phyloP scores from a whole-genome alignment of 257 asterid genomes.

The Cruciata laevipes region DNA sequence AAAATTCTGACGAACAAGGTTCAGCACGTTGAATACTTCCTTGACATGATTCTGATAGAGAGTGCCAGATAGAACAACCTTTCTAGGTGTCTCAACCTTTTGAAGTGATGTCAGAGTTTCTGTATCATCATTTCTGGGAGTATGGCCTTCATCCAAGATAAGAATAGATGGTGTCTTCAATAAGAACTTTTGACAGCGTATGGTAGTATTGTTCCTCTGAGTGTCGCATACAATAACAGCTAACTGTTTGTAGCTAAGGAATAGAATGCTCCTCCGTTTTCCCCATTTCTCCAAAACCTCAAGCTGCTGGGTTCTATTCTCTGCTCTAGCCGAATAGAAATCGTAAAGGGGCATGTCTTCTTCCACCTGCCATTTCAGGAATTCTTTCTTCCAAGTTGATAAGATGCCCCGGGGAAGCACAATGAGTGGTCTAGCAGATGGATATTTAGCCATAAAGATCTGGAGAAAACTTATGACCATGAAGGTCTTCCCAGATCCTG shows the following conservation, averaged over 20 bases:
- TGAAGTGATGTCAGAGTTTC: conserved; percentile 75
- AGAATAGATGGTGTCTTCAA: conserved; percentile 60
- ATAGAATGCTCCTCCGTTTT: conserved; percentile 53
- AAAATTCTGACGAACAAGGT: conserved; percentile 89
- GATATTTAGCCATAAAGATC: conserved; percentile 86
- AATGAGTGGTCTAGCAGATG: conserved; percentile 72
- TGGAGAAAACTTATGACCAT: conserved; percentile 88
- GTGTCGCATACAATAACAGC: conserved; percentile 59
- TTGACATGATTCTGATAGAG: conserved; percentile 87
- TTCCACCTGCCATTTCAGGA: conserved; percentile 84
- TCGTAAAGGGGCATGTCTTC: conserved; percentile 67
- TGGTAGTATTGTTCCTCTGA: conserved; percentile 36
- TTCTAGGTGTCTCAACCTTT: conserved; percentile 68
- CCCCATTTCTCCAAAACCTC: conserved; percentile 67
- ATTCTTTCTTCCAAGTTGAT: conserved; percentile 70
- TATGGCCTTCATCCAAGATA: conserved; percentile 88
- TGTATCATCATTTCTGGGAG: conserved; percentile 77
- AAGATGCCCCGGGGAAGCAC: conserved; percentile 83
- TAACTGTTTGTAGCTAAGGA: conserved; percentile 74
- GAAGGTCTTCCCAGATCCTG: conserved; percentile 88
- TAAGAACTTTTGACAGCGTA: conserved; percentile 51
- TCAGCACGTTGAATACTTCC: conserved; percentile 80
- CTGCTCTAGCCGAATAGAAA: conserved; percentile 77
- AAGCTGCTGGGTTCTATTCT: conserved; percentile 57
- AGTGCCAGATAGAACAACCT: conserved; percentile 91